These are phyloP conservation scores for Colletotrichum sp. DNA, from an alignment of 2,329 filamentous ascomycete genomes.

Conservation along the genomic window DNA sequence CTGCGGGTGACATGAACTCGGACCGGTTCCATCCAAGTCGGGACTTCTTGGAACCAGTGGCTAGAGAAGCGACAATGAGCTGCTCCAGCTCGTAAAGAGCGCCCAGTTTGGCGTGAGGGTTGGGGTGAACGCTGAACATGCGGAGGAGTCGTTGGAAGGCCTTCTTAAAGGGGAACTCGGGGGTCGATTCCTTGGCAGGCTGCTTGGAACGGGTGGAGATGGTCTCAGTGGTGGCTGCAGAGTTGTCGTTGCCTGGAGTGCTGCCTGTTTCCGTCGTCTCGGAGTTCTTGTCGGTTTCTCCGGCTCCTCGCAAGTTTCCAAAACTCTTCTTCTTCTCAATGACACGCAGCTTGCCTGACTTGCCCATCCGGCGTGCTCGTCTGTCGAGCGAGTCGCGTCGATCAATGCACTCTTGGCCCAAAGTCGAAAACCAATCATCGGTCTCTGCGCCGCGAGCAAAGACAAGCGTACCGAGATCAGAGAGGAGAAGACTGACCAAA, in stretches of 20 bases:
- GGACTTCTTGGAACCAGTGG: constrained; percentile 36
- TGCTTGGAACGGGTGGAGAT: constrained; percentile 33
- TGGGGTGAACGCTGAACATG: constrained; percentile 88
- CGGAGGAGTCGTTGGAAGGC: constrained; percentile 81
- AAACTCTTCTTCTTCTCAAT: constrained; percentile 74
- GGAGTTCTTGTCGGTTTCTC: constrained; percentile 43
- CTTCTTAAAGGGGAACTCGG: constrained; percentile 79
- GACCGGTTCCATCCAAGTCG: constrained; percentile 37
- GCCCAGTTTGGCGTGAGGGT: constrained; percentile 85
- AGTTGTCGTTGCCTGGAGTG: constrained; percentile 46
- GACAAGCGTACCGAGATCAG: constrained; percentile 85
- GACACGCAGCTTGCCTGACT: constrained; percentile 48
- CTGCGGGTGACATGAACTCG: constrained; percentile 34
- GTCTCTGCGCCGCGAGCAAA: constrained; percentile 93
- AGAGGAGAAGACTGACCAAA: constrained; percentile 83
- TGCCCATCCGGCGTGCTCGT: constrained; percentile 44
- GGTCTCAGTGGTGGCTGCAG: constrained; percentile 42
- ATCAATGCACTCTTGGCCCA: constrained; percentile 71
- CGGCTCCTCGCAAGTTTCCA: constrained; percentile 63
- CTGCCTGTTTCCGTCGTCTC: constrained; percentile 43
- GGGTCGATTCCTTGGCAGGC: constrained; percentile 35
- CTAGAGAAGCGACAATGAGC: constrained; percentile 74
- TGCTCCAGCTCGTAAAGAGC: constrained; percentile 83
- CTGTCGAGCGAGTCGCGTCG: constrained; percentile 61
- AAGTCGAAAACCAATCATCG: constrained; percentile 80